These are phyloP conservation scores for Silene vulgaris DNA, from an alignment of 179 eudicot genomes.

Conservation along the genomic window DNA sequence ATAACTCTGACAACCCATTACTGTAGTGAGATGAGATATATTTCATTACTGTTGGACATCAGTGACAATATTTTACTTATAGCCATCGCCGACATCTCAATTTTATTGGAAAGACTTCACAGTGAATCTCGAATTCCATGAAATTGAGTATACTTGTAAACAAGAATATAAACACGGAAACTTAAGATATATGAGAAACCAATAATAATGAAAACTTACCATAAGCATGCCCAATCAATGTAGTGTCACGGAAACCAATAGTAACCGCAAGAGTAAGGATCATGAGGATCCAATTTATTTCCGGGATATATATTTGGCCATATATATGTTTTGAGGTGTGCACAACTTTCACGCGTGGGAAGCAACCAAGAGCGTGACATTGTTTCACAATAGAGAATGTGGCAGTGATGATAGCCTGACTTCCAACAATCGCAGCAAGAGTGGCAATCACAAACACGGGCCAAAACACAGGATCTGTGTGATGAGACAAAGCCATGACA, in stretches of 20 bases:
- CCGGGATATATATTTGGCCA: slow-evolving; percentile 95
- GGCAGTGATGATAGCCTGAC: slow-evolving; percentile 88
- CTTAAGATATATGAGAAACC: slow-evolving; percentile 7
- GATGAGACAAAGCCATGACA: slow-evolving; percentile 13
- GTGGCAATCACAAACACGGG: slow-evolving; percentile 89
- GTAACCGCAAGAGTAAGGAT: slow-evolving; percentile 75
- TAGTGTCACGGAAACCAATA: slow-evolving; percentile 83
- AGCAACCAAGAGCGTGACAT: slow-evolving; percentile 92
- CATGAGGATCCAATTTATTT: slow-evolving; percentile 97
- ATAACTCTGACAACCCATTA: too few relatives aligned
- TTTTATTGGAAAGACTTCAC: too few relatives aligned
- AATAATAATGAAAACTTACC: slow-evolving; percentile 40
- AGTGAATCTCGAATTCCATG: background rate
- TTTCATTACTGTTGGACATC: too few relatives aligned
- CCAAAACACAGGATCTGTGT: slow-evolving; percentile 64
- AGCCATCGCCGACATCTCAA: too few relatives aligned
- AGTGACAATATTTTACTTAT: too few relatives aligned
- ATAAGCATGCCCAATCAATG: slow-evolving; percentile 84
- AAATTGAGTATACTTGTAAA: background rate
- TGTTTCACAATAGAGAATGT: slow-evolving; percentile 93
- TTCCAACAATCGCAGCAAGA: slow-evolving; percentile 84
- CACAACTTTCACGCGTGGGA: slow-evolving; percentile 90
- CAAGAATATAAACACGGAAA: slow-evolving; percentile 10
- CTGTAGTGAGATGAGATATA: too few relatives aligned
- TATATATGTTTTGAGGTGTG: slow-evolving; percentile 84